Evolutionary conservation across 1,139 yeast genomes (phyloP).

Genomic region (Martiniozyma asiatica): DNA sequence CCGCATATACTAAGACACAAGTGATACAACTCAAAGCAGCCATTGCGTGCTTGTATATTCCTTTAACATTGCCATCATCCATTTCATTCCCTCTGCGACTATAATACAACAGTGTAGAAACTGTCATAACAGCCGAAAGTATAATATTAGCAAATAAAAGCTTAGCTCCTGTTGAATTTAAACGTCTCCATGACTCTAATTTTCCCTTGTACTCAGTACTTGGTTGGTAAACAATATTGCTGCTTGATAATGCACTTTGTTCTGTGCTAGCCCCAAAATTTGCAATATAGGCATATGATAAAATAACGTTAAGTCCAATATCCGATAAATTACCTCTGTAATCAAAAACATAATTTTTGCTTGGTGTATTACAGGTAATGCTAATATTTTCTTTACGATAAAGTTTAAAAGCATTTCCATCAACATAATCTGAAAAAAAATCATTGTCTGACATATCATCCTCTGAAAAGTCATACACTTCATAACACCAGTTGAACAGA

Average conservation of each 20-base stretch:
- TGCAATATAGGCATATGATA: slow-evolving; percentile 33
- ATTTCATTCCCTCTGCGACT: slow-evolving; percentile 23
- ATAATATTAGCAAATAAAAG: slow-evolving; percentile 22
- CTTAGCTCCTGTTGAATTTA: slow-evolving; percentile 20
- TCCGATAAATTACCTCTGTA: slow-evolving; percentile 30
- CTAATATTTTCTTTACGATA: slow-evolving; percentile 3
- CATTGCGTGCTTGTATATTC: slow-evolving; percentile 13
- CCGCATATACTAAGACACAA: slow-evolving; percentile 1
- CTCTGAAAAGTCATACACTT: slow-evolving; percentile 30
- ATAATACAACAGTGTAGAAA: slow-evolving; percentile 27
- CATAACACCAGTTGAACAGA: slow-evolving; percentile 36
- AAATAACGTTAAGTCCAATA: slow-evolving; percentile 32
- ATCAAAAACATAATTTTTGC: slow-evolving; percentile 27
- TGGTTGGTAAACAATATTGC: slow-evolving; percentile 12
- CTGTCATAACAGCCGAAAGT: slow-evolving; percentile 22
- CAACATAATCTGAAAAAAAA: not conserved
- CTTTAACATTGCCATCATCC: slow-evolving; percentile 25
- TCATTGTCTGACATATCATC: not conserved
- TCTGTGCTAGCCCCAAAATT: slow-evolving; percentile 1
- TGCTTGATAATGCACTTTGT: slow-evolving; percentile 13
- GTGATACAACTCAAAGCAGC: slow-evolving; percentile 21
- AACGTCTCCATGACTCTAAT: slow-evolving; percentile 16
- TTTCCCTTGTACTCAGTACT: slow-evolving; percentile 13
- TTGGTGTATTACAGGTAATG: slow-evolving; percentile 1
- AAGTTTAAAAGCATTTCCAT: not conserved